Evolutionary conservation across 495 filamentous ascomycete species (phyloP).

Genomic region (Hypoxylon perforatum): DNA sequence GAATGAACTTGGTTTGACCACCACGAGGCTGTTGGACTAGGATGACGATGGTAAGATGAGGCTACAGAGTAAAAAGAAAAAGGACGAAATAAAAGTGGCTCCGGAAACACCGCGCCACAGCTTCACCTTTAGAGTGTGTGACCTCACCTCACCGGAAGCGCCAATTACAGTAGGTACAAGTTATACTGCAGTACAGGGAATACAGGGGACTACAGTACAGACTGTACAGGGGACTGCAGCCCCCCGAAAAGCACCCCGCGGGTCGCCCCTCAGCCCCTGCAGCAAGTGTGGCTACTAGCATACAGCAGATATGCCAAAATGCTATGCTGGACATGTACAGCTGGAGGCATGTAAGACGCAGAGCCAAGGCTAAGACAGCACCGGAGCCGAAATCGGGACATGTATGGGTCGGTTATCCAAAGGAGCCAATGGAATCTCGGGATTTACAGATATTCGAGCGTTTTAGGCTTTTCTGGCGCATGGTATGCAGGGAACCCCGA

Average conservation of each 20-base stretch:
- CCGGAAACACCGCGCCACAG: constrained; percentile 19
- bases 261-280: constrained; percentile 16
- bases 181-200: too few species aligned
- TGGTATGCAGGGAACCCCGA: constrained; percentile 30
- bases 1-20: constrained; percentile 3
- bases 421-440: constrained; percentile 8
- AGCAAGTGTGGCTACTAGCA: not conserved
- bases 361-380: constrained; percentile 24
- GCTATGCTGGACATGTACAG: not conserved
- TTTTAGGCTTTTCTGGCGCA: constrained; percentile 30
- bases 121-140: not conserved
- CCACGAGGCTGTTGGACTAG: constrained; percentile 17
- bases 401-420: constrained; percentile 9
- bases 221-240: not conserved
- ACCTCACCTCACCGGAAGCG: not conserved
- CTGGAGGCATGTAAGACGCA: not conserved
- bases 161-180: not conserved
- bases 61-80: not conserved
- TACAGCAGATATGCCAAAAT: too few species aligned
- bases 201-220: too few species aligned
- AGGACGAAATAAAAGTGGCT: constrained; percentile 29
- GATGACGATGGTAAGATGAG: constrained; percentile 24
- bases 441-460: constrained; percentile 16
- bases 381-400: constrained; percentile 38
- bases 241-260: not conserved